Percentiles rank a stretch among this genome's conserved stretches.
Evolutionary conservation across 164 flowering plant genomes (phyloP).

Genomic region (Chimonanthus salicifolius): DNA sequence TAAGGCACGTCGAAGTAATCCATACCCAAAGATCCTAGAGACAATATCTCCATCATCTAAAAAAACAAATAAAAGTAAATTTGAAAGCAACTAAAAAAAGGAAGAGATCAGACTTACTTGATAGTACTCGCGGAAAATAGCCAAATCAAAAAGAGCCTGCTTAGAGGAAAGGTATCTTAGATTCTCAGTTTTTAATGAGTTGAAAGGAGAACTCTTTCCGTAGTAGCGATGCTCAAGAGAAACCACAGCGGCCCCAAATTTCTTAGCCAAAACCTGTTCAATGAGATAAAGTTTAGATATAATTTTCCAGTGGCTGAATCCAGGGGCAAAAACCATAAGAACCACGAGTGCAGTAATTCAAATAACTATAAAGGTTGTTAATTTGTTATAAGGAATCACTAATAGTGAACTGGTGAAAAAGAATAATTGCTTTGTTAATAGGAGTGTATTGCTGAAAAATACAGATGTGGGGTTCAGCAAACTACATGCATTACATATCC

Average conservation of each 20-base stretch:
- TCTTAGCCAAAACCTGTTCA: slow-evolving; percentile 81
- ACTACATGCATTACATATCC: no score
- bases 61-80: no score
- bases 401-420: not conserved
- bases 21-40: no score
- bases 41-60: no score
- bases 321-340: not conserved
- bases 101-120: slow-evolving; percentile 43
- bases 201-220: slow-evolving; percentile 93
- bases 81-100: no score
- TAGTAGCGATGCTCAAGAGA: slow-evolving; percentile 96
- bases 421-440: no score
- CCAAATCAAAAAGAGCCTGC: slow-evolving; percentile 94
- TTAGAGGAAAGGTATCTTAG: slow-evolving; percentile 83
- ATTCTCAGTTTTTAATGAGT: slow-evolving; percentile 59
- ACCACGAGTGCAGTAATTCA: not conserved
- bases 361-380: not conserved
- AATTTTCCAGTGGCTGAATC: not conserved
- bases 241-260: slow-evolving; percentile 95
- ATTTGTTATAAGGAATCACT: not conserved
- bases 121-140: slow-evolving; percentile 76
- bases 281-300: not conserved
- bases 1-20: no score
- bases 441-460: no score
- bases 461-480: no score